Evolutionary conservation across 1,139 yeast genomes (phyloP).

Genomic region (Zygotorulaspora mrakii): DNA sequence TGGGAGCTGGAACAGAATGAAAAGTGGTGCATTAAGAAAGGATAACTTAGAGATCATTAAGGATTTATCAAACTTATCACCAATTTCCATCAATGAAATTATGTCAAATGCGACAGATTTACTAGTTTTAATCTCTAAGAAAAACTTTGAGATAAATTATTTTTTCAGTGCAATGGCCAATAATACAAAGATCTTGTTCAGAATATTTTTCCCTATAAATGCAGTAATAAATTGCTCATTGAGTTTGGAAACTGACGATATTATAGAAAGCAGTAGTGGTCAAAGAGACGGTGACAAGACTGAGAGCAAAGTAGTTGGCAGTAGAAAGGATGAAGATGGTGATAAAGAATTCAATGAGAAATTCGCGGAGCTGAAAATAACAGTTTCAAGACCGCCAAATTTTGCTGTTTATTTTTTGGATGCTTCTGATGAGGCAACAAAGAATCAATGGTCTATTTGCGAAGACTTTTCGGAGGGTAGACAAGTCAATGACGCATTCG

Average conservation of each 20-base stretch:
- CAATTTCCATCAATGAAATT: constrained; percentile 55
- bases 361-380: constrained; percentile 50
- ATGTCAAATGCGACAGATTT: constrained; percentile 65
- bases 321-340: constrained; percentile 11
- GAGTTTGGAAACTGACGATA: constrained; percentile 35
- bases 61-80: constrained; percentile 58
- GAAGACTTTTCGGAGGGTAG: constrained; percentile 81
- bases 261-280: constrained; percentile 12
- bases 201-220: constrained; percentile 61
- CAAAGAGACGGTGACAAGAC: constrained; percentile 9
- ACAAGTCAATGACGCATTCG: constrained; percentile 65
- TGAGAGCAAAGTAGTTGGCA: too few relatives aligned
- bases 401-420: constrained; percentile 67
- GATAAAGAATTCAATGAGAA: constrained; percentile 20
- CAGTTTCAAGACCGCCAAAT: constrained; percentile 59
- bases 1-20: constrained; percentile 75
- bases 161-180: constrained; percentile 69
- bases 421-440: constrained; percentile 39
- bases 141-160: constrained; percentile 67
- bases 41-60: constrained; percentile 39
- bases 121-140: constrained; percentile 61
- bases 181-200: constrained; percentile 59
- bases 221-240: constrained; percentile 40
- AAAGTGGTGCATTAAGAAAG: constrained; percentile 52
- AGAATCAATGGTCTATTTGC: constrained; percentile 75